Percentiles rank a stretch among this genome's conserved stretches.
Conservation (phyloP, 2,329 filamentous ascomycete genomes). For the Pyricularia grisea region DNA sequence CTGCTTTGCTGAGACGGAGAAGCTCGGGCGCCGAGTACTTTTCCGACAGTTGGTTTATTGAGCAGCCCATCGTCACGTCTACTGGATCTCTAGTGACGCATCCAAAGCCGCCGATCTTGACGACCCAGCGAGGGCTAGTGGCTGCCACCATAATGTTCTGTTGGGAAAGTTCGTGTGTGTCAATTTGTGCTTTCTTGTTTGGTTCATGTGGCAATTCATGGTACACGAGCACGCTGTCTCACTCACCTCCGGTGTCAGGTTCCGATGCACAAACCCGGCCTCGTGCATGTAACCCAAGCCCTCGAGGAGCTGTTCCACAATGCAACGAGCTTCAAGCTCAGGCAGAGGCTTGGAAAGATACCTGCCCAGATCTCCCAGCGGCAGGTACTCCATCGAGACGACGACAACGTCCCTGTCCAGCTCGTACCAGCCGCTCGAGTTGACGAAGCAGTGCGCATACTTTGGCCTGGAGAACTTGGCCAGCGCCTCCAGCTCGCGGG, state of each 20-base stretch:
- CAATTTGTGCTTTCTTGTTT: background rate
- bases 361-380: conserved; percentile 12
- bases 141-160: conserved; percentile 18
- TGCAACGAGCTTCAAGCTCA: conserved; percentile 8
- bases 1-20: conserved; percentile 4
- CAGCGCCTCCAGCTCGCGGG: conserved; percentile 4
- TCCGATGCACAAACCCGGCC: conserved; percentile 12
- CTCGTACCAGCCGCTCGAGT: conserved; percentile 14
- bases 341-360: conserved; percentile 6
- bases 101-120: conserved; percentile 19
- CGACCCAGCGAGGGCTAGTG: conserved; percentile 13
- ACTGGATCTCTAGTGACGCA: conserved; percentile 13
- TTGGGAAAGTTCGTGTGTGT: background rate
- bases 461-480: conserved; percentile 7
- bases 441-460: conserved; percentile 13
- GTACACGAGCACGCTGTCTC: background rate
- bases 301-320: conserved; percentile 11
- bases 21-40: conserved; percentile 16
- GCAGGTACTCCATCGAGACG: conserved; percentile 16
- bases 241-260: conserved; percentile 14
- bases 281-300: conserved; percentile 14
- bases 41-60: conserved; percentile 6
- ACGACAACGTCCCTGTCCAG: conserved; percentile 10
- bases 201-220: background rate
- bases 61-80: conserved; percentile 10